phyloP scores from a whole-genome alignment of 2,329 filamentous ascomycete genomes.

The Penicillium frequentans region DNA sequence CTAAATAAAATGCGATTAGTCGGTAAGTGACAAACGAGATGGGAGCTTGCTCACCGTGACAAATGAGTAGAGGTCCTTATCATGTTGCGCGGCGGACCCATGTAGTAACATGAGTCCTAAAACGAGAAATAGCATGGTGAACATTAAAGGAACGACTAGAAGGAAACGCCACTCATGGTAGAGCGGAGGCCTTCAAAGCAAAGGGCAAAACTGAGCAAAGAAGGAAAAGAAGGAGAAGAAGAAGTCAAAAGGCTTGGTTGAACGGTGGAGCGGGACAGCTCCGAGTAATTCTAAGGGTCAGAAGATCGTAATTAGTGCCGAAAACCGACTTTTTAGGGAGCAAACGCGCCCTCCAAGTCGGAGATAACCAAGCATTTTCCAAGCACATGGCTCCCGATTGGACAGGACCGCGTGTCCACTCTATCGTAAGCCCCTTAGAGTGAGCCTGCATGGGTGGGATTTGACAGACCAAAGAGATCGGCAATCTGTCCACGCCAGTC shows the following conservation, averaged over 20 bases:
- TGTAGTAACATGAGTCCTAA: constrained; percentile 5
- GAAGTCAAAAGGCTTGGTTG: neutral
- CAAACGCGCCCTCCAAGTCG: neutral
- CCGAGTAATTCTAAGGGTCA: neutral
- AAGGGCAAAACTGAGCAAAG: neutral
- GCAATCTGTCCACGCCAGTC: neutral
- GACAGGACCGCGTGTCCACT: neutral
- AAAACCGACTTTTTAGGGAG: neutral
- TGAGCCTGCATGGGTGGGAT: neutral
- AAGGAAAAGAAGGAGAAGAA: neutral
- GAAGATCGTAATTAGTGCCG: neutral
- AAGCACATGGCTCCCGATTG: neutral
- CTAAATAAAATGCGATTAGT: constrained; percentile 4
- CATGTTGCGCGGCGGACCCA: constrained; percentile 5
- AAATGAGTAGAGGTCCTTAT: constrained; percentile 17
- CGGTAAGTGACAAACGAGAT: neutral
- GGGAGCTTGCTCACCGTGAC: constrained; percentile 14
- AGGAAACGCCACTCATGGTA: neutral
- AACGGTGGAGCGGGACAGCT: neutral
- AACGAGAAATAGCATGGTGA: constrained; percentile 1
- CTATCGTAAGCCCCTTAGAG: neutral
- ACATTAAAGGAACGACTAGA: neutral
- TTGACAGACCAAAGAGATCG: neutral
- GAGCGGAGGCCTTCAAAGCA: neutral
- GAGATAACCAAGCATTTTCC: neutral